phyloP scores from a whole-genome alignment of 139 green algal species.

The Dunaliella primolecta region DNA sequence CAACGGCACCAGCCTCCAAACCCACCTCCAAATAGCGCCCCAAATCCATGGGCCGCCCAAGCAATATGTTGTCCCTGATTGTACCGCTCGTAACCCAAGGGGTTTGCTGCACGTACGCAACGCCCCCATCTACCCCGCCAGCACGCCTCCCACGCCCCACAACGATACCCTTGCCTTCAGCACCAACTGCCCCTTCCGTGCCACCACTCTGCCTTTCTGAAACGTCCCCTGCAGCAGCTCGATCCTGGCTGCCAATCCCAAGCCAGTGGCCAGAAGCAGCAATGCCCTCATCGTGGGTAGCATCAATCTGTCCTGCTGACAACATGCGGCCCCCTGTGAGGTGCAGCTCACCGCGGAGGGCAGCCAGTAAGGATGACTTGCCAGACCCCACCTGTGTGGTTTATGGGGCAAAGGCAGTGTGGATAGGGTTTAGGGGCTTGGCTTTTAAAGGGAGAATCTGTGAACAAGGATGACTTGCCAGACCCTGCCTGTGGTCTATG shows the following conservation, averaged over 20 bases:
- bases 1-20: too few relatives aligned
- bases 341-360: constrained; percentile 65
- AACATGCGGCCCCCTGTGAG: too few relatives aligned
- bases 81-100: constrained; percentile 63
- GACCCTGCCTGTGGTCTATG: constrained; percentile 47
- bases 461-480: constrained; percentile 75
- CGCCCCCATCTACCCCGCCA: not conserved
- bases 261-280: too few relatives aligned
- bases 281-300: too few relatives aligned
- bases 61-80: constrained; percentile 62
- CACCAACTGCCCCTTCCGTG: not conserved
- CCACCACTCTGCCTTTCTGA: not conserved
- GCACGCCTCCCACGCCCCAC: too few relatives aligned
- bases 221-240: too few relatives aligned
- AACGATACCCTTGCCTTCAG: too few relatives aligned
- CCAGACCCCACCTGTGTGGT: constrained; percentile 55
- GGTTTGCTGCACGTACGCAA: constrained; percentile 58
- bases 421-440: not conserved
- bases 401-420: not conserved
- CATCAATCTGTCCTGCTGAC: too few relatives aligned
- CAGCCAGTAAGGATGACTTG: constrained; percentile 70
- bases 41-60: constrained; percentile 36
- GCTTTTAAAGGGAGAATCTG: too few relatives aligned
- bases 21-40: constrained; percentile 32
- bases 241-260: too few relatives aligned